Evolutionary conservation across 306 rosid species (phyloP).

Genomic region (Trifolium dubium): DNA sequence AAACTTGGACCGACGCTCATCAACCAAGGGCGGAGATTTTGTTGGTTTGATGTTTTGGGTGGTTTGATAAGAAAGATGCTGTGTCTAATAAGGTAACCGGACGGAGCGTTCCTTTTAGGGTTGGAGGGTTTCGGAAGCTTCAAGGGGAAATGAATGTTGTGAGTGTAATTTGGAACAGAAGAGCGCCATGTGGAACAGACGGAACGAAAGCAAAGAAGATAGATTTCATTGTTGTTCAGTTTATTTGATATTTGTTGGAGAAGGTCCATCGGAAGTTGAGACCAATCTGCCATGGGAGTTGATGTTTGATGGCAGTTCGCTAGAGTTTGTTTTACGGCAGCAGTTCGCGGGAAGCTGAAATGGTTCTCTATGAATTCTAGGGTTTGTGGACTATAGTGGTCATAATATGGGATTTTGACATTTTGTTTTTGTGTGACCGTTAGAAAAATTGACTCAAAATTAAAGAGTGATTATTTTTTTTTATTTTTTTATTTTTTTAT

Average conservation of each 20-base stretch:
- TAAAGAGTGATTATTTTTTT: no score
- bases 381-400: no score
- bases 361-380: no score
- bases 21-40: constrained; percentile 1
- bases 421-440: no score
- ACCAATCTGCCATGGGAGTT: constrained; percentile 46
- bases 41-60: not conserved
- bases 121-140: constrained; percentile 12
- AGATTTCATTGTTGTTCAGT: constrained; percentile 15
- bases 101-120: no score
- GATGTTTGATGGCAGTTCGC: not conserved
- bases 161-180: not conserved
- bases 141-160: not conserved
- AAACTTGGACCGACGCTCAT: constrained; percentile 12
- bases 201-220: constrained; percentile 37
- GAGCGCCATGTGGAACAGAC: constrained; percentile 46
- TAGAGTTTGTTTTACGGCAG: no score
- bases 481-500: no score
- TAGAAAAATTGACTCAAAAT: no score
- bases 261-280: constrained; percentile 36
- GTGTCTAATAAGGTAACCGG: not conserved
- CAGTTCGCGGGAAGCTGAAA: no score
- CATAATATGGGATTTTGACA: no score
- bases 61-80: constrained; percentile 5
- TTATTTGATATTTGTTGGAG: not conserved